A percentile compares a stretch with the other conserved stretches of the same genome.
Conservation (phyloP, 2,329 filamentous ascomycete genomes). For the Venturia carpophila region DNA sequence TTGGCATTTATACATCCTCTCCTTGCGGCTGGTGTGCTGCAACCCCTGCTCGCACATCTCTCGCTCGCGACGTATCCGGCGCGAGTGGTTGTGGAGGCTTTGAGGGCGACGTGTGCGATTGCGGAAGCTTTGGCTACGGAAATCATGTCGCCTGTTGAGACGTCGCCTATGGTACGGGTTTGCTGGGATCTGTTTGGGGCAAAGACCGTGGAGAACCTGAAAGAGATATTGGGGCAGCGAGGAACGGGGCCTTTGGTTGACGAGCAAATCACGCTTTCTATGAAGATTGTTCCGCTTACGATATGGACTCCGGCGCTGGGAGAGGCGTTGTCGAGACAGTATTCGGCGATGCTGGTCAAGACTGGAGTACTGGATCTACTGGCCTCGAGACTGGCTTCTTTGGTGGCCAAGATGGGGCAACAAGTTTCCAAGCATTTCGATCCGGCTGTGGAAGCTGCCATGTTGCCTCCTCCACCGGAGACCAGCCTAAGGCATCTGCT, state of each 20-base stretch:
- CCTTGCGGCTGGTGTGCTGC: constrained; percentile 57
- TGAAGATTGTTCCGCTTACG: constrained; percentile 51
- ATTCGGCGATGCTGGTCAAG: constrained; percentile 64
- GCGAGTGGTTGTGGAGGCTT: constrained; percentile 61
- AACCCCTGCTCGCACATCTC: constrained; percentile 60
- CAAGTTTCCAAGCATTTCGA: constrained; percentile 41
- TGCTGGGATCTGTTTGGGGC: constrained; percentile 51
- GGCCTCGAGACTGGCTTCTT: constrained; percentile 56
- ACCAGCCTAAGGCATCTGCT: constrained; percentile 58
- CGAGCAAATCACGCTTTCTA: constrained; percentile 54
- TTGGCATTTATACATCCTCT: constrained; percentile 70
- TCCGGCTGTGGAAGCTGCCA: neutral
- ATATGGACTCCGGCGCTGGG: constrained; percentile 38
- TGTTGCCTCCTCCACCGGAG: constrained; percentile 15
- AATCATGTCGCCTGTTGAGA: constrained; percentile 8
- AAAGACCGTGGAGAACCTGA: constrained; percentile 54
- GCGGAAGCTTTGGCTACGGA: constrained; percentile 45
- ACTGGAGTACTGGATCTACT: constrained; percentile 71
- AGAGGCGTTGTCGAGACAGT: constrained; percentile 36
- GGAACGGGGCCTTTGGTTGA: constrained; percentile 39
- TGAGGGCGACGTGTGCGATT: constrained; percentile 67
- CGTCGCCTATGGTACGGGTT: constrained; percentile 20
- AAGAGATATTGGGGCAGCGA: constrained; percentile 47
- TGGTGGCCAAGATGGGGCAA: constrained; percentile 56
- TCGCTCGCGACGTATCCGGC: constrained; percentile 56